Conservation (phyloP, 768 basidiomycete species). For the Pleurotus cornucopiae region DNA sequence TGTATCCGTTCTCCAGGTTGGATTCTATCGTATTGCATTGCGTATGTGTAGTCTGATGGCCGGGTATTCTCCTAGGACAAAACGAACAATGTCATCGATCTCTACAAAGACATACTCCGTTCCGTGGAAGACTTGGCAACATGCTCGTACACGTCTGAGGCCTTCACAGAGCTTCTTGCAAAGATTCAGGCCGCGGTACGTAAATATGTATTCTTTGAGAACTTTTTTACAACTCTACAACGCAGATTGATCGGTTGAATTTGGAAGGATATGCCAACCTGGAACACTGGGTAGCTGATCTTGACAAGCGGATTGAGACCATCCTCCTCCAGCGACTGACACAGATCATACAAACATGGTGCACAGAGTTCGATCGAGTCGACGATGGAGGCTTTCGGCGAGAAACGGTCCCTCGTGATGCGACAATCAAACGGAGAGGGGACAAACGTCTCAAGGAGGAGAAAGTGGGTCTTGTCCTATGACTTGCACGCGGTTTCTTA, state of each 20-base stretch:
- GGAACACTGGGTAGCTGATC: constrained; percentile 85
- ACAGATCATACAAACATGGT: constrained; percentile 84
- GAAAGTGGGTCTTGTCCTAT: constrained; percentile 44
- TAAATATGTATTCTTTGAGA: constrained; percentile 6
- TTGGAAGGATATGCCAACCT: constrained; percentile 94
- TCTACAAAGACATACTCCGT: constrained; percentile 81
- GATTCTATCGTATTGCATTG: constrained; percentile 2
- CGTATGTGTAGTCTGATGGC: not conserved
- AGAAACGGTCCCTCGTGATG: constrained; percentile 48
- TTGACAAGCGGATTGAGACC: constrained; percentile 78
- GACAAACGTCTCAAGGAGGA: constrained; percentile 77
- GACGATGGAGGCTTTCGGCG: constrained; percentile 66
- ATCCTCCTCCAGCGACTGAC: constrained; percentile 73
- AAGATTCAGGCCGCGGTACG: constrained; percentile 83
- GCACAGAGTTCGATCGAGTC: constrained; percentile 73
- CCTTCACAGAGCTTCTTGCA: constrained; percentile 73
- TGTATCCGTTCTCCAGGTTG: constrained; percentile 84
- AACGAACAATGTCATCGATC: constrained; percentile 88
- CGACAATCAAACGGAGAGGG: constrained; percentile 59
- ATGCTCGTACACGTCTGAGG: constrained; percentile 80
- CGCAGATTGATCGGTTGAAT: constrained; percentile 87
- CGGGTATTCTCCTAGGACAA: constrained; percentile 60
- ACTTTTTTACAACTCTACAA: not conserved
- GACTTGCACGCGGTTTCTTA: not conserved
- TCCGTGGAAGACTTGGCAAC: constrained; percentile 85